These are phyloP conservation scores for Xylaria longipes DNA, from an alignment of 495 filamentous ascomycete species.

Conservation along the genomic window DNA sequence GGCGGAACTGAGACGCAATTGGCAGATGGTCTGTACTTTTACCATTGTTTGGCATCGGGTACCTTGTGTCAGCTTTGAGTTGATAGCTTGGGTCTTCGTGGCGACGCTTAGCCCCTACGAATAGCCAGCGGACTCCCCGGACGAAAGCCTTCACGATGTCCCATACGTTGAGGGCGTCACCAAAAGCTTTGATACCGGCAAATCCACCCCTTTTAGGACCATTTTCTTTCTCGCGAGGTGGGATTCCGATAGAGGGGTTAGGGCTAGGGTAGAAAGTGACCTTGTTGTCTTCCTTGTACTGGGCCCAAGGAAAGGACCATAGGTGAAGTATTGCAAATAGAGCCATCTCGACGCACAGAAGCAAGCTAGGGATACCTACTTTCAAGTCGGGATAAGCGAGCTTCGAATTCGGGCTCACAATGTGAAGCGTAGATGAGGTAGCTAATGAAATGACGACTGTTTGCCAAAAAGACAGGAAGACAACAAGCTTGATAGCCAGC, in stretches of 20 bases:
- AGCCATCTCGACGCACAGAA: slow-evolving; percentile 89
- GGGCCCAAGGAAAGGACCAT: slow-evolving; percentile 80
- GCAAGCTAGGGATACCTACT: slow-evolving; percentile 77
- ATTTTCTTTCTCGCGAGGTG: slow-evolving; percentile 57
- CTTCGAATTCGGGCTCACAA: slow-evolving; percentile 65
- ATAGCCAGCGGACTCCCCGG: slow-evolving; percentile 80
- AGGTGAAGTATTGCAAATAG: slow-evolving; percentile 80
- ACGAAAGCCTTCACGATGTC: slow-evolving; percentile 81
- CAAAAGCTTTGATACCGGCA: slow-evolving; percentile 66
- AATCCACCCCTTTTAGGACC: slow-evolving; percentile 66
- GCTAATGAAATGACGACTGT: slow-evolving; percentile 72
- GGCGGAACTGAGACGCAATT: slow-evolving; percentile 51
- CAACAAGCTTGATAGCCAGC: slow-evolving; percentile 88
- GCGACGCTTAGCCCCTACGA: slow-evolving; percentile 69
- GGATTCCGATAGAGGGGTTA: slow-evolving; percentile 32
- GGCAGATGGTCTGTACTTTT: slow-evolving; percentile 48
- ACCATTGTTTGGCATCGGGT: slow-evolving; percentile 33
- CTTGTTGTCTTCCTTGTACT: slow-evolving; percentile 60
- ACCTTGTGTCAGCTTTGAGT: slow-evolving; percentile 44
- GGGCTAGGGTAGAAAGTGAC: slow-evolving; percentile 44
- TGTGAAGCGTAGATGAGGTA: slow-evolving; percentile 61
- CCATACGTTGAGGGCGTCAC: slow-evolving; percentile 81
- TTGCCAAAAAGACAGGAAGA: slow-evolving; percentile 96
- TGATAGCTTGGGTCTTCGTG: slow-evolving; percentile 54
- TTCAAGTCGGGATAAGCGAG: slow-evolving; percentile 77